phyloP scores from a whole-genome alignment of 805 yeast species.

The Hanseniaspora jakobsenii region DNA sequence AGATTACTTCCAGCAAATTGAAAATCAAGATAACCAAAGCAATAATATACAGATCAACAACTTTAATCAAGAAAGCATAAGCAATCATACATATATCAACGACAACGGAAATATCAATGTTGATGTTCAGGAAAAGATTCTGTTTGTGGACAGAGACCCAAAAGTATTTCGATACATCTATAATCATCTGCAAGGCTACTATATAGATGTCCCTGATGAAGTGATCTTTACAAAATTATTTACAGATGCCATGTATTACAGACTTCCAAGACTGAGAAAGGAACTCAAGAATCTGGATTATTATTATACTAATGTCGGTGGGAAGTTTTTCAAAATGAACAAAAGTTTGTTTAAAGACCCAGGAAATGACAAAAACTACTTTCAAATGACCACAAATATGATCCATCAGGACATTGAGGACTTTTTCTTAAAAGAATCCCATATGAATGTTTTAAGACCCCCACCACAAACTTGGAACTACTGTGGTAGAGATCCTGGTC shows the following conservation, averaged over 20 bases:
- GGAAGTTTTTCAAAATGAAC: slow-evolving; percentile 46
- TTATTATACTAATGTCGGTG: slow-evolving; percentile 47
- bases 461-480: slow-evolving; percentile 58
- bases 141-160: slow-evolving; percentile 68
- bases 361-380: slow-evolving; percentile 71
- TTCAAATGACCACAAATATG: slow-evolving; percentile 48
- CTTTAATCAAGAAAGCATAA: neutral
- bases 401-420: slow-evolving; percentile 41
- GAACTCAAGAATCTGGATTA: slow-evolving; percentile 43
- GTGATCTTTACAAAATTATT: slow-evolving; percentile 49
- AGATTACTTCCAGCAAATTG: slow-evolving; percentile 40
- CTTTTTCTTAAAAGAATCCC: slow-evolving; percentile 23
- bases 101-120: slow-evolving; percentile 1
- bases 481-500: slow-evolving; percentile 38
- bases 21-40: slow-evolving; percentile 19
- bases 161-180: slow-evolving; percentile 53
- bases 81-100: neutral
- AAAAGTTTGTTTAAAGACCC: slow-evolving; percentile 39
- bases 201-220: slow-evolving; percentile 47
- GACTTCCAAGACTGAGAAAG: slow-evolving; percentile 43
- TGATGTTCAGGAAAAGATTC: slow-evolving; percentile 26
- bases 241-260: slow-evolving; percentile 63
- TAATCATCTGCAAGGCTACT: slow-evolving; percentile 71
- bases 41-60: neutral
- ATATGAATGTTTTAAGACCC: slow-evolving; percentile 47